phyloP scores from a whole-genome alignment of 1,284 basidiomycete genomes.

The Marasmius oreades region DNA sequence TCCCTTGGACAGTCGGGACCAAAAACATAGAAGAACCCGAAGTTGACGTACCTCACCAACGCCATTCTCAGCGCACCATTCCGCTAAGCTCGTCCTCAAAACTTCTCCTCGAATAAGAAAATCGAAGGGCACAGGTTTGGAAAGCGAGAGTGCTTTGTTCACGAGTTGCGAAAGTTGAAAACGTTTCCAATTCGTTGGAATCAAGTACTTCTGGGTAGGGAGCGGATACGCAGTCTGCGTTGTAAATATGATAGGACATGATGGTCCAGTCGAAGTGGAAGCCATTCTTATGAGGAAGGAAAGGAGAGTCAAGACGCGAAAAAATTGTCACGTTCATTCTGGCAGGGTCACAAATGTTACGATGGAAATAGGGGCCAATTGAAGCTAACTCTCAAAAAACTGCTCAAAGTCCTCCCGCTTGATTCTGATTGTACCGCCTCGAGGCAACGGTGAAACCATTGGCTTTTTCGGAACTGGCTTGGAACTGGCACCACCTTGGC shows the following conservation, averaged over 20 bases:
- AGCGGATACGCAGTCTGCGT: conserved; percentile 81
- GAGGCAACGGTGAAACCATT: too few species aligned
- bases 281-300: conserved; percentile 9
- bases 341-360: too few species aligned
- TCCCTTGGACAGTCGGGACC: conserved; percentile 16
- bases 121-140: conserved; percentile 86
- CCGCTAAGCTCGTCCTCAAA: conserved; percentile 68
- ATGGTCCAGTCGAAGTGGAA: conserved; percentile 23
- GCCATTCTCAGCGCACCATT: conserved; percentile 75
- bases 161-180: conserved; percentile 98
- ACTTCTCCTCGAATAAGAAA: conserved; percentile 87
- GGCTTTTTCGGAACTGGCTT: too few species aligned
- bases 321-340: too few species aligned
- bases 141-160: conserved; percentile 85
- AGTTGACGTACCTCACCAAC: conserved; percentile 56
- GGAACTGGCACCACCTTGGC: too few species aligned
- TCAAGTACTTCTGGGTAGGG: conserved; percentile 91
- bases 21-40: neutral
- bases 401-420: too few species aligned
- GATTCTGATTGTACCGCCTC: too few species aligned
- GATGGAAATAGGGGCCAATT: too few species aligned
- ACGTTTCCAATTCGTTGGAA: conserved; percentile 87
- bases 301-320: too few species aligned
- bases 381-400: too few species aligned
- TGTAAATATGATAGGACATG: conserved; percentile 72